phyloP scores from a whole-genome alignment of 352 stramenopile genomes.

The Pythium chondricola region DNA sequence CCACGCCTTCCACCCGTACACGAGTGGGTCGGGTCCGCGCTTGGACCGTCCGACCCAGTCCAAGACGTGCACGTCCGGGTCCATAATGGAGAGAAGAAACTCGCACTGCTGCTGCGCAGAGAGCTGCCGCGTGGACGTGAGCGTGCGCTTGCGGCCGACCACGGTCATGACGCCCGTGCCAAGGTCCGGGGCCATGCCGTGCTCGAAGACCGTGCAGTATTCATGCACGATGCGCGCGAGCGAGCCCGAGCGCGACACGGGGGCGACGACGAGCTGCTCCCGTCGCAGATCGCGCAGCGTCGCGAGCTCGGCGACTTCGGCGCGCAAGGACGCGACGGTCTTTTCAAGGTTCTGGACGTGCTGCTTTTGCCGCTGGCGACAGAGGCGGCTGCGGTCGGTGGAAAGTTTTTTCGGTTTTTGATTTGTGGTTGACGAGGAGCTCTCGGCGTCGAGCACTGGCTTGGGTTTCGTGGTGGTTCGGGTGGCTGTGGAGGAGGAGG shows the following conservation, averaged over 20 bases:
- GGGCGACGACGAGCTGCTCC: conserved; percentile 28
- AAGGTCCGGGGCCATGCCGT: conserved; percentile 24
- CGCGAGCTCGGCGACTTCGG: conserved; percentile 38
- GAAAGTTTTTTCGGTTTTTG: conserved; percentile 11
- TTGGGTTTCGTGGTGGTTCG: too few relatives aligned
- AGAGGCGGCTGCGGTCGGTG: conserved; percentile 19
- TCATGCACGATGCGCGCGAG: conserved; percentile 33
- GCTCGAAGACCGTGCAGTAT: conserved; percentile 48
- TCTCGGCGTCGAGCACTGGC: too few relatives aligned
- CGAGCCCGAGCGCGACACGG: conserved; percentile 29
- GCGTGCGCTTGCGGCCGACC: conserved; percentile 27
- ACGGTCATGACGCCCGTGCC: conserved; percentile 5
- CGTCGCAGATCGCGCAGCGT: conserved; percentile 34
- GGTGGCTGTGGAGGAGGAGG: too few relatives aligned
- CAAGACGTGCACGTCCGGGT: conserved; percentile 17
- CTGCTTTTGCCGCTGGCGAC: conserved; percentile 18
- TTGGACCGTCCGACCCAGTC: conserved; percentile 19
- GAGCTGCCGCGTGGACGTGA: conserved; percentile 6
- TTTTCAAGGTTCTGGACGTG: conserved; percentile 11
- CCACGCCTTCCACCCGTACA: conserved; percentile 19
- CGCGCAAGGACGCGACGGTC: conserved; percentile 29
- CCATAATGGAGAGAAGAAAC: conserved; percentile 15
- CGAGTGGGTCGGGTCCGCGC: conserved; percentile 4
- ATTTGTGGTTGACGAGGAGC: background rate
- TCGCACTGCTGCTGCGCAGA: conserved; percentile 4